Percentiles rank a stretch among this genome's conserved stretches.
Conservation (phyloP, 352 stramenopile species). For the Globisporangium carolinianum region DNA sequence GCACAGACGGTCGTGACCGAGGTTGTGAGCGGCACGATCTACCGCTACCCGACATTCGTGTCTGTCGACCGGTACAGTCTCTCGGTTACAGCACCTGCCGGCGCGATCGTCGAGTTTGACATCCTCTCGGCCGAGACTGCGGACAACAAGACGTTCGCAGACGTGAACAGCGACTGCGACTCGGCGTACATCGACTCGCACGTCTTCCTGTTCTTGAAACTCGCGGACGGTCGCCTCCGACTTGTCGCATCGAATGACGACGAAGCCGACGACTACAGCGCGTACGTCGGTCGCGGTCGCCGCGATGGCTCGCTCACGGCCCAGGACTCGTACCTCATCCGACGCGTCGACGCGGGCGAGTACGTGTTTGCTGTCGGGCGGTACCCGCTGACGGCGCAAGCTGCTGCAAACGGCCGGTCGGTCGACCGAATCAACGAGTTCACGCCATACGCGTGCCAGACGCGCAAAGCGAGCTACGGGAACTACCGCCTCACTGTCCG, state of each 20-base stretch:
- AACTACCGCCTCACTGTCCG: constrained; percentile 66
- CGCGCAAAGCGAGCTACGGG: constrained; percentile 46
- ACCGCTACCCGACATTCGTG: constrained; percentile 34
- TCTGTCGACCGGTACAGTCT: constrained; percentile 60
- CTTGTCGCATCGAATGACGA: constrained; percentile 60
- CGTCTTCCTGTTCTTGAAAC: constrained; percentile 36
- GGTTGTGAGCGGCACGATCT: constrained; percentile 48
- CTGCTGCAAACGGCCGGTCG: constrained; percentile 26
- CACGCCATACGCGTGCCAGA: constrained; percentile 58
- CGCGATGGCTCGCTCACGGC: constrained; percentile 42
- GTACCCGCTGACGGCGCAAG: constrained; percentile 39
- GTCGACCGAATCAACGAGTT: constrained; percentile 30
- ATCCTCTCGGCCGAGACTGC: constrained; percentile 57
- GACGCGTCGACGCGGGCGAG: constrained; percentile 24
- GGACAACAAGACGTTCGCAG: constrained; percentile 35
- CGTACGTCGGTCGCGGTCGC: constrained; percentile 29
- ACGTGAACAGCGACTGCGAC: constrained; percentile 68
- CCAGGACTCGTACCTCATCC: constrained; percentile 62
- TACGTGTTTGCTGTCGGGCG: constrained; percentile 57
- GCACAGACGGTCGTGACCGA: constrained; percentile 26
- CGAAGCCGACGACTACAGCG: constrained; percentile 44
- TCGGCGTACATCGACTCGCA: constrained; percentile 69
- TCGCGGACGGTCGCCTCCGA: constrained; percentile 18
- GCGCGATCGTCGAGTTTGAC: constrained; percentile 55
- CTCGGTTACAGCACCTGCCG: constrained; percentile 17